Conservation (phyloP, 148 eudicot species). For the Diospyros kaki region DNA sequence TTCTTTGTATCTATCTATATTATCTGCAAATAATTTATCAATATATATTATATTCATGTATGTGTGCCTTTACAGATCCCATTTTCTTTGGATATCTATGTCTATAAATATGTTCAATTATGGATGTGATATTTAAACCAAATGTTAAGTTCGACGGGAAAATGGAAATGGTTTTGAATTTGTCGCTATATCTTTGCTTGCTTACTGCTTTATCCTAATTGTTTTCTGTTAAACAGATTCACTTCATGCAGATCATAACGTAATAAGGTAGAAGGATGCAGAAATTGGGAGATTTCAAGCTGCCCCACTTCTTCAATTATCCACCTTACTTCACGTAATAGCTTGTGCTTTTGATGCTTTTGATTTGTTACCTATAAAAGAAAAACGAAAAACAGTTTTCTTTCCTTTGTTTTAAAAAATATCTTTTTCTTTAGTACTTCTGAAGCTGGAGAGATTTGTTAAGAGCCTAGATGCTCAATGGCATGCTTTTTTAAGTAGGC, state of each 20-base stretch:
- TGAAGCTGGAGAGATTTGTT: not conserved
- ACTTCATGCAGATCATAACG: conserved; percentile 6
- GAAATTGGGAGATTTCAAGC: conserved; percentile 85
- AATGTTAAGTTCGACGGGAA: not conserved
- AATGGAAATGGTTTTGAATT: not conserved
- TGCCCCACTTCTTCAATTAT: conserved; percentile 90
- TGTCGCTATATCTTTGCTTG: not conserved
- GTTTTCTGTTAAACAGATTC: not conserved
- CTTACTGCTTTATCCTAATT: not conserved
- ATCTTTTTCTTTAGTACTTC: not conserved
- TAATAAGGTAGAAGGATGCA: conserved; percentile 43
- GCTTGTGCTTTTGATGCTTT: not conserved
- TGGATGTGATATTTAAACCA: not conserved
- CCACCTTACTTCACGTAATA: conserved; percentile 96
- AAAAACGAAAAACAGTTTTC: no score
- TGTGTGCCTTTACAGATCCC: no score
- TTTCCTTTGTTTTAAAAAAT: no score
- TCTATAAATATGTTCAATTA: not conserved
- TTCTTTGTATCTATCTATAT: no score
- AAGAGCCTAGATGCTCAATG: not conserved
- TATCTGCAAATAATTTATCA: no score
- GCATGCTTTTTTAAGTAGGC: not conserved
- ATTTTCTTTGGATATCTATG: no score
- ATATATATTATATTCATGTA: no score
- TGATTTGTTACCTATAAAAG: no score